Conservation (phyloP, 192 early-diverging fungal species). For the Coemansia sp. region DNA sequence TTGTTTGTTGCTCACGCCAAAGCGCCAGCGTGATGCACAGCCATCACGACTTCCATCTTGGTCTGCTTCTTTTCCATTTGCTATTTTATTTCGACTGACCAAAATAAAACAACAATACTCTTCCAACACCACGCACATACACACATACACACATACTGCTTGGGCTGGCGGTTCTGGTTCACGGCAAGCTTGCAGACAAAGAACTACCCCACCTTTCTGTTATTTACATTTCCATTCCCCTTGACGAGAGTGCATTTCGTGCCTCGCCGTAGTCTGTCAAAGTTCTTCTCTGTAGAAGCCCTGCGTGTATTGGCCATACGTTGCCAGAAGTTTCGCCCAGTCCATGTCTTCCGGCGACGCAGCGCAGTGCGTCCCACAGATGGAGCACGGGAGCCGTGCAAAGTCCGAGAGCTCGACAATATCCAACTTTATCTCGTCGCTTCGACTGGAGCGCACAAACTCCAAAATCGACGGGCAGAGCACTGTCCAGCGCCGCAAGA, state of each 20-base stretch:
- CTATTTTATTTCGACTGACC: too few species aligned
- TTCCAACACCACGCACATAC: too few species aligned
- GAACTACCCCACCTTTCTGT: neutral
- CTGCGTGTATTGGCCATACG: neutral
- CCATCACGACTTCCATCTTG: neutral
- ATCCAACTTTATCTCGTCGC: slow-evolving; percentile 40
- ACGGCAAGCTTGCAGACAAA: too few species aligned
- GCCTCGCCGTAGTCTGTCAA: neutral
- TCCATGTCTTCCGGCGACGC: slow-evolving; percentile 3
- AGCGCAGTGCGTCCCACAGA: slow-evolving; percentile 4
- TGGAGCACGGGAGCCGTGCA: slow-evolving; percentile 1
- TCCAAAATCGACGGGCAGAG: slow-evolving; percentile 15
- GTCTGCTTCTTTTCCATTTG: neutral
- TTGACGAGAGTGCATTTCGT: neutral
- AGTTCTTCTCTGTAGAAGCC: neutral
- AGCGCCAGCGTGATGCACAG: neutral
- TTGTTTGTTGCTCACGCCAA: neutral
- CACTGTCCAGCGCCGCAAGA: slow-evolving; percentile 41
- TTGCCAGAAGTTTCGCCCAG: neutral
- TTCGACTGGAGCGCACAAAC: slow-evolving; percentile 48
- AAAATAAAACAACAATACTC: too few species aligned
- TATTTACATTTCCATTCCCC: neutral
- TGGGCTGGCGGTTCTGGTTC: too few species aligned
- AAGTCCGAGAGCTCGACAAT: slow-evolving; percentile 13
- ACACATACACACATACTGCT: too few species aligned